Base-by-base conservation (phyloP, 1,284 basidiomycete species). In the Prillingera fragicola region DNA sequence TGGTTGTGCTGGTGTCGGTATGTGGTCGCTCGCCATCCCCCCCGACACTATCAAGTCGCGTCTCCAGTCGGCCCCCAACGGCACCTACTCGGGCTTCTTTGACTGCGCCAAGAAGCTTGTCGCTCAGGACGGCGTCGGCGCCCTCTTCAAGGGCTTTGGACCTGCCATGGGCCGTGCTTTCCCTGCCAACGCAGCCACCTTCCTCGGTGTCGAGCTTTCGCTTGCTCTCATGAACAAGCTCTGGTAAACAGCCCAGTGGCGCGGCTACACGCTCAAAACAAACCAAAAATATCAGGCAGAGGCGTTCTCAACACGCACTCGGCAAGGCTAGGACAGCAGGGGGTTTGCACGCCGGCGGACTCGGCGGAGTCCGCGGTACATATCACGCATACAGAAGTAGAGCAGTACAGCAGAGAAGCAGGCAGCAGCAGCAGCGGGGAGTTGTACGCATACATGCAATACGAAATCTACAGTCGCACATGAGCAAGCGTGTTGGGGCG, bases 31-130 rank as follows among this genome's bases (percentile, higher is more conserved):
- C 56, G 91, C 87, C 24, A 94, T 96, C 57, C 91, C 91, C 41
- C 90, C 91, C 36, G 91, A 96, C 73, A 88, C 91, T 23, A 75
- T 98, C 66, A 99, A 99, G 78, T 96, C 91, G 29, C 80, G 95
- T 48, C 77, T 97, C 39, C 95, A 99, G 73, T 90, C 88, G n/a
- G 94, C 95, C 22, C 91, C 92, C 18, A 82, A 84, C 5, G 95
- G 95, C 21, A 96, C 91, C 12, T 99, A 98, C 74, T 83, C 81
- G 36, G 91, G 95, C 29, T 81, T 98, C 66, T 59, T 96, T 49
- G 95, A 99, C 70, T 99, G 95, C 65, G 81, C 85, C 24, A 76
- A 83, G 42, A 89, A 96, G 74, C 89, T 91, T 5, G 85, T 98
- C 55, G 86, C 87, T n/a, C 78, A 78, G 48, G 92, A 97, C 70